Conservation (phyloP, 192 early-diverging fungal species). For the Martensiomyces pterosporus region DNA sequence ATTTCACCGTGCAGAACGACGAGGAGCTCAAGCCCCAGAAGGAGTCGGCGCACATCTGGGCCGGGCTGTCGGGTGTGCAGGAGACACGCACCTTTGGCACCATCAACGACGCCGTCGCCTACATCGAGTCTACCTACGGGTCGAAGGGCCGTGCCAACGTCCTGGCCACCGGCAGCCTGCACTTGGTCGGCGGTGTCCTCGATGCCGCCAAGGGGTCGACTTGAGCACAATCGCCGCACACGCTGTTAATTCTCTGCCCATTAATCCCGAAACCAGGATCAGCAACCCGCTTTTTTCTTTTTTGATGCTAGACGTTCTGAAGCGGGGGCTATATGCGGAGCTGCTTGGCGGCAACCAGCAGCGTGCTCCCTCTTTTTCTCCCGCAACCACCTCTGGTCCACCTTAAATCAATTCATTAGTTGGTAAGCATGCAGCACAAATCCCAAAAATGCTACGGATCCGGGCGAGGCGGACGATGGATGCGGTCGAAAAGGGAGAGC, state of each 20-base stretch:
- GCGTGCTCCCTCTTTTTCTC: conserved; percentile 1
- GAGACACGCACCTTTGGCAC: conserved; percentile 3
- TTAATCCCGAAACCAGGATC: too few species aligned
- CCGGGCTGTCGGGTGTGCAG: conserved; percentile 18
- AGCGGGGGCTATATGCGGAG: too few species aligned
- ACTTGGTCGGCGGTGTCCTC: conserved; percentile 83
- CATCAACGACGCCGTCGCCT: conserved; percentile 64
- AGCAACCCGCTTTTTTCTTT: too few species aligned
- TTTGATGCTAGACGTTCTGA: too few species aligned
- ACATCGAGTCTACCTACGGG: conserved; percentile 32
- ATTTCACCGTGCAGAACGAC: conserved; percentile 64
- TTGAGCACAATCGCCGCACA: too few species aligned
- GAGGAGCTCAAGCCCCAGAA: conserved; percentile 59
- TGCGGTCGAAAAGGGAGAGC: background rate
- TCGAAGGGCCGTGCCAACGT: conserved; percentile 50
- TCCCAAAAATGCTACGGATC: conserved; percentile 18
- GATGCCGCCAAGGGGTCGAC: conserved; percentile 47
- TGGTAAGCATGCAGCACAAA: too few species aligned
- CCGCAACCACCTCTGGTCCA: too few species aligned
- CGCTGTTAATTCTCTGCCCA: too few species aligned
- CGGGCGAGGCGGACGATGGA: background rate
- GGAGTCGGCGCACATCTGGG: conserved; percentile 58
- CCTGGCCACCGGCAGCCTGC: conserved; percentile 88
- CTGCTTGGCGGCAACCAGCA: too few species aligned
- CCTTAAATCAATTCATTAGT: too few species aligned